Base-by-base conservation (phyloP, 768 basidiomycete species). In the Phlebiopsis gigantea region DNA sequence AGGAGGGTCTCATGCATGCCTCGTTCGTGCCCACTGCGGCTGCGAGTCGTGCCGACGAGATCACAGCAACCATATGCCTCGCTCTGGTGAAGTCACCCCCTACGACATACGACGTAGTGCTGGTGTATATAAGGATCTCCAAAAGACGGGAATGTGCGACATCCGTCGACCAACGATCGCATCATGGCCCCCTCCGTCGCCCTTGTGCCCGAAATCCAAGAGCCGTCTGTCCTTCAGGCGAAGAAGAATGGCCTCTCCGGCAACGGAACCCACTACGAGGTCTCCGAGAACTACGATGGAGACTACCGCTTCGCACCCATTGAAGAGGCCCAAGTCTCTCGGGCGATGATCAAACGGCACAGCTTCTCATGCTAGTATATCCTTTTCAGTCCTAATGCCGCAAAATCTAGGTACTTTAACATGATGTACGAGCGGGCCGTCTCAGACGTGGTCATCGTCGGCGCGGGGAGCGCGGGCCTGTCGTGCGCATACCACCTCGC, bases 381-480 rank as follows among this genome's bases (percentile, higher is more conserved):
- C 25, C 34, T n/a, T 5, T 17, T 24, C 22, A 19, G 4, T 8
- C 22, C 44, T 42, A 25, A 30, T 29, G 19, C 9, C 25, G 28
- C 28, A 10, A 5, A 14, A 10, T 21, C 19, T 24, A 87, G 87
- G 56, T 89, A 90, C 77, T 88, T 85, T 68, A 78, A 79, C 63
- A 80, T 74, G 63, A 83, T 89, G 82, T 84, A 87, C 69, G 83
- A 89, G 49, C 77, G 86, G 41, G 80, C 77, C n/a, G 71, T 90
- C 19, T 88, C 87, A 24, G 88, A 90, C 64, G 81, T 90, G 6
- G 85, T 88, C 30, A 85, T 90, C 63, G 77, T 90, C 61, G 88
- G 88, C 5, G 86, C 84, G 5, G 87, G 87, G 59, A 72, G 69
- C 39, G 78, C 79, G 21, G 88, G 88, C 21, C 71, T 90, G 50